These are phyloP conservation scores for Trichoderma atroviride DNA, from an alignment of 2,329 filamentous ascomycete genomes.

Conservation along the genomic window DNA sequence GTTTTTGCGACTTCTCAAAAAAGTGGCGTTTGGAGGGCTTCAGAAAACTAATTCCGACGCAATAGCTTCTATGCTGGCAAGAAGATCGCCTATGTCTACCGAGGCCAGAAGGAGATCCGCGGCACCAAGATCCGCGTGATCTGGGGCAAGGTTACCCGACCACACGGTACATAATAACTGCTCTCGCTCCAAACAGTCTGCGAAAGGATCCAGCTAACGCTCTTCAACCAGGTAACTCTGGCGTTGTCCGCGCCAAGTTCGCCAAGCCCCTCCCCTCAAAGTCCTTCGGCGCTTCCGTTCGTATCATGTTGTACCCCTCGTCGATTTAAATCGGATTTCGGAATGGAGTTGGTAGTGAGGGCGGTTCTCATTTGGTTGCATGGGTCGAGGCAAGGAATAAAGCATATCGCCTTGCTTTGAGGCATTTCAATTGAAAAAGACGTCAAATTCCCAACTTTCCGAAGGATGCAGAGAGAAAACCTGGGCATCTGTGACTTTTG, in stretches of 20 bases:
- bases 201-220: slow-evolving; percentile 7
- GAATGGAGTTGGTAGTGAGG: slow-evolving; percentile 65
- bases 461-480: slow-evolving; percentile 32
- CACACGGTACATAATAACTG: slow-evolving; percentile 72
- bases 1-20: slow-evolving; percentile 38
- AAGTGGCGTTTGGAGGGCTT: not conserved
- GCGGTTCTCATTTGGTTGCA: slow-evolving; percentile 64
- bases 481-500: slow-evolving; percentile 25
- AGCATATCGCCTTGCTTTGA: slow-evolving; percentile 56
- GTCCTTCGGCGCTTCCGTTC: slow-evolving; percentile 94
- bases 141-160: slow-evolving; percentile 97
- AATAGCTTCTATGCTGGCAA: slow-evolving; percentile 93
- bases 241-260: slow-evolving; percentile 98
- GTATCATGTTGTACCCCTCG: slow-evolving; percentile 97
- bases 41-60: slow-evolving; percentile 32
- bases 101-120: slow-evolving; percentile 89
- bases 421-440: slow-evolving; percentile 56
- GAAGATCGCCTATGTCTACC: slow-evolving; percentile 98
- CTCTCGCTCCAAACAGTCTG: slow-evolving; percentile 7
- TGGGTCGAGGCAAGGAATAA: slow-evolving; percentile 62
- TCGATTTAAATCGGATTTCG: slow-evolving; percentile 77
- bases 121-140: slow-evolving; percentile 99
- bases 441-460: slow-evolving; percentile 44
- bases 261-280: slow-evolving; percentile 91
- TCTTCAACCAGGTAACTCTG: slow-evolving; percentile 76